Evolutionary conservation across 1,284 basidiomycete genomes (phyloP), one percentile per base, ranked within the genome.

Genomic region (Nidula niveotomentosa): DNA sequence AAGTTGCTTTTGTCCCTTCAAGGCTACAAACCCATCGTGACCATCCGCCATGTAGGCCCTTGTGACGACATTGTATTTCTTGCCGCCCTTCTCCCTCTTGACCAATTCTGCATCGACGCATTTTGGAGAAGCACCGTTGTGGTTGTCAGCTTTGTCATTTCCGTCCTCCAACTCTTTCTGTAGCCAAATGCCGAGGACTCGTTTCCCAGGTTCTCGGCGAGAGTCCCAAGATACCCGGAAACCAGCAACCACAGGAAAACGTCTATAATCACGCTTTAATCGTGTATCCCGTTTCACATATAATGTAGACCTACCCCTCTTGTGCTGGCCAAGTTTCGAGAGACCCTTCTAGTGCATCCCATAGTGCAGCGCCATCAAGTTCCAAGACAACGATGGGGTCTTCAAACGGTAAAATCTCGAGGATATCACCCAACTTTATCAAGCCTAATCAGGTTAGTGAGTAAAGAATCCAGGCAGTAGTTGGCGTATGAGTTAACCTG

Each of bases 381-480:
- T 94, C 90, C 34, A 94, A 67, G 6, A 94, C 92, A 1, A 97
- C 83, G 9, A 90, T 76, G 0, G 94, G 86, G 64, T 97, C 94
- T 57, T 93, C 90, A 59, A 95, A 97, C 0, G 94, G 94, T 49
- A 96, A 70, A 36, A 96, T 94, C 67, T 95, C 94, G 45, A 93
- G 61, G 50, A 94, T 84, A 63, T 96, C 89, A 0, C 93, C 92
- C 0, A 97, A 76, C 0, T 89, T 93, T 54, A 96, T 77, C 49
- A 79, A 73, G 1, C 92, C 90, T 90, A 44, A 13, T 46, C 41
- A 30, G 30, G 30, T 5, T 30, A 30, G 30, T 30, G 30, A 30
- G 30, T 30, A 30, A 30, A 30, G 30, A 30, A 5, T 30, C 6
- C 30, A 30, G 30, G 30, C 30, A 30, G 30, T 30, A 30, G 30